Conservation (phyloP, 768 basidiomycete genomes). For the Boletus huronensis region DNA sequence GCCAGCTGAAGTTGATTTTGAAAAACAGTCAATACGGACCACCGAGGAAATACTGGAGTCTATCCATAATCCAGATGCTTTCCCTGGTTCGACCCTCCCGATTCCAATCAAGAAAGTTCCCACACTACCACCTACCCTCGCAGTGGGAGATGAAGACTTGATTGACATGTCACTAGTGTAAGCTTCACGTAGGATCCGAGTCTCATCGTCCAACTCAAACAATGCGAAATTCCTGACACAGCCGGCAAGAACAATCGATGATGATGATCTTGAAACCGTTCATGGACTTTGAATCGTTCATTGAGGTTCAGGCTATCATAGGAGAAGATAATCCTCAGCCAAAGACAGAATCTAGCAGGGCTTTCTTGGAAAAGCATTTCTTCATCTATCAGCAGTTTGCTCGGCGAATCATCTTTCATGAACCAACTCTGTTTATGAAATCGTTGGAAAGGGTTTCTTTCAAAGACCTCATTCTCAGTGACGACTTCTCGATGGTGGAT, state of each 20-base stretch:
- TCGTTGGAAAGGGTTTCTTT: constrained; percentile 32
- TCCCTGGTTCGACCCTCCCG: not conserved
- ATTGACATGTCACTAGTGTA: constrained; percentile 13
- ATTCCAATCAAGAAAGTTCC: not conserved
- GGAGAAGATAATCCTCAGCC: not conserved
- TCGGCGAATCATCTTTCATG: constrained; percentile 30
- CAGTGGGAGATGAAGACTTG: constrained; percentile 15
- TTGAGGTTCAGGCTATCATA: not conserved
- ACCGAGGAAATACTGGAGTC: not conserved
- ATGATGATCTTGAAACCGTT: not conserved
- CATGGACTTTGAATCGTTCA: constrained; percentile 4
- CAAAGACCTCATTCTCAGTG: constrained; percentile 31
- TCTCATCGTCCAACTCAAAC: not conserved
- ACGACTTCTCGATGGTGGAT: constrained; percentile 30
- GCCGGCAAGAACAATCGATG: constrained; percentile 6
- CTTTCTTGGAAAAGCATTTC: not conserved
- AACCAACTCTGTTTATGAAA: constrained; percentile 28
- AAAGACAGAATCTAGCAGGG: not conserved
- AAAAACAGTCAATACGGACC: not conserved
- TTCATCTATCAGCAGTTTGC: constrained; percentile 21
- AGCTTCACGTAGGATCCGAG: not conserved
- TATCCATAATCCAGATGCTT: not conserved
- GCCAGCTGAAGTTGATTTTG: not conserved
- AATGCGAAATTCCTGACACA: not conserved
- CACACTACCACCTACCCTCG: not conserved